Conservation (phyloP, 768 basidiomycete genomes). For the Boletus patriciae region DNA sequence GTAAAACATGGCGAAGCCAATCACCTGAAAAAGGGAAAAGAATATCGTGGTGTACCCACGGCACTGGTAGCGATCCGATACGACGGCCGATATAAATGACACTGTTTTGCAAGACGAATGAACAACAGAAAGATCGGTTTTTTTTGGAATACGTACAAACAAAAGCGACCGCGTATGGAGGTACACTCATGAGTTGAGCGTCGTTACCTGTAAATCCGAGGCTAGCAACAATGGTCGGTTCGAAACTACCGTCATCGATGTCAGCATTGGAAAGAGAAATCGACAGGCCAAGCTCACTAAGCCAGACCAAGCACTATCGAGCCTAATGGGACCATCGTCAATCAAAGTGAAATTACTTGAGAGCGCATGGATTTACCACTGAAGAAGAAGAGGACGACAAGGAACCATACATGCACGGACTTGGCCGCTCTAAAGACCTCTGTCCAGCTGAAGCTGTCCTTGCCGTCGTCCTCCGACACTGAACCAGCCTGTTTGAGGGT, state of each 20-base stretch:
- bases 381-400: constrained; percentile 52
- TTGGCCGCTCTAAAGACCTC: constrained; percentile 51
- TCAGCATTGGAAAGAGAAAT: constrained; percentile 32
- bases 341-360: background rate
- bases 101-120: constrained; percentile 25
- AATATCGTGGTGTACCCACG: constrained; percentile 51
- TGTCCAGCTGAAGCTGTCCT: constrained; percentile 54
- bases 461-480: constrained; percentile 41
- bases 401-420: constrained; percentile 55
- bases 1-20: constrained; percentile 57
- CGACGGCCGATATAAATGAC: constrained; percentile 39
- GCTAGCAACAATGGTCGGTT: constrained; percentile 63
- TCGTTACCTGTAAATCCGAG: constrained; percentile 55
- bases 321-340: constrained; percentile 17
- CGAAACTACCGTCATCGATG: constrained; percentile 51
- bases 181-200: constrained; percentile 59
- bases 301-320: constrained; percentile 16
- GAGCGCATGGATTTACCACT: constrained; percentile 36
- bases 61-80: constrained; percentile 55
- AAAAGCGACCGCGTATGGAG: constrained; percentile 50
- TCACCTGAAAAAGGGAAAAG: constrained; percentile 42
- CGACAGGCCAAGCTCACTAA: constrained; percentile 21
- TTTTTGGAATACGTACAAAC: constrained; percentile 35
- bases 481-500: constrained; percentile 26
- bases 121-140: background rate